Evolutionary conservation across 768 basidiomycete species (phyloP), one percentile per base, ranked within the genome.

Genomic region (Amanita fuliginea): DNA sequence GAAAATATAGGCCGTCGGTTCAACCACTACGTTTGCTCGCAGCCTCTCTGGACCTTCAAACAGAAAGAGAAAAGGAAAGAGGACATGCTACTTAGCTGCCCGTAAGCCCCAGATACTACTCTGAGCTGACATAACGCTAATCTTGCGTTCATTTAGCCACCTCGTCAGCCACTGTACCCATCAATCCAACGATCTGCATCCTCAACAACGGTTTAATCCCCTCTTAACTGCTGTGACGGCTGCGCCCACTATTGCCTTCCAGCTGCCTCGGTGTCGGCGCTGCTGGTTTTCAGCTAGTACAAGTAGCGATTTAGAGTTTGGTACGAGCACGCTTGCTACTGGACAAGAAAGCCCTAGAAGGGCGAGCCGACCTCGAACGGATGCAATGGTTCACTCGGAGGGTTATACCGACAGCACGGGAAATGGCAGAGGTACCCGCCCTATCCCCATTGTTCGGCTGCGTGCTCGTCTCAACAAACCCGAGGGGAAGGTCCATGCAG

Each of bases 351-450:
- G 72, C 56, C 69, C 75, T 34, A 65, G 75, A 7, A 72, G 63
- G 35, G 56, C 69, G 18, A 77, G 81, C 1, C 67, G 83, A 28
- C 74, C 61, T 53, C 67, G 83, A 53, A 86, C 84, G 7, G 83
- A 85, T 54, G 86, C 84, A 2, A 86, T 87, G 85, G 75, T 86
- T 21, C 43, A 50, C 26, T 32, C 49, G 5, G 49, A 49, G 21
- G 47, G 46, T 1, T 42, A 42, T 30, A 7, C n/a, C 18, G 36
- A 14, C 5, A 32, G 26, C 26, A 6, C 6, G 3, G 26, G 46
- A n/a, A 47, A 39, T 19, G 16, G 47, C 2, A 35, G 47, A 21
- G 47, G 49, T 4, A 26, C 41, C 2, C 36, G 40, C 11, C 49
- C 49, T 19, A 50, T 50, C 11, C 49, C 49, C 19, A 33, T 43